A percentile compares a stretch with the other conserved stretches of the same genome.
Evolutionary conservation across 805 yeast genomes (phyloP).

Genomic region (Candida endomychidarum): DNA sequence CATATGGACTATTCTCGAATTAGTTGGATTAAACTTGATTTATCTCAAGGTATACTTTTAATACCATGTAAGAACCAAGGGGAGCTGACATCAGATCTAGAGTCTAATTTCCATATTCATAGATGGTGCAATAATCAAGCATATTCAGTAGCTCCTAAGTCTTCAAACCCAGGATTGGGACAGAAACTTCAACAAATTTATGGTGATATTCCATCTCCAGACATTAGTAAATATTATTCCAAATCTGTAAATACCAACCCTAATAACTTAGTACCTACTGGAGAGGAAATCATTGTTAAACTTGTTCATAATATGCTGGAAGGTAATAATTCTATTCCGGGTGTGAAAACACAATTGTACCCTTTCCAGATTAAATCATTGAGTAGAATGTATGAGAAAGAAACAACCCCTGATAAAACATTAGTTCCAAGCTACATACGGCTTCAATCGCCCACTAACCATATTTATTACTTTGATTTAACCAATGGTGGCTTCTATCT

Average conservation of each 20-base stretch:
- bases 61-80: constrained; percentile 1
- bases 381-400: constrained; percentile 58
- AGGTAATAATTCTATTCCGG: constrained; percentile 23
- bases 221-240: constrained; percentile 17
- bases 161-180: constrained; percentile 7
- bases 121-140: constrained; percentile 28
- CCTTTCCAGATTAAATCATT: constrained; percentile 62
- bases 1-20: constrained; percentile 41
- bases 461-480: constrained; percentile 38
- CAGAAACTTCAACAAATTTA: constrained; percentile 32
- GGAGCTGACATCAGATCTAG: constrained; percentile 4
- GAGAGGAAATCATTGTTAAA: constrained; percentile 20
- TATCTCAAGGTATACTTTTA: constrained; percentile 1
- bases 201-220: constrained; percentile 32
- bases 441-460: constrained; percentile 19
- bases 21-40: constrained; percentile 9
- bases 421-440: constrained; percentile 36
- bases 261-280: constrained; percentile 9
- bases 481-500: constrained; percentile 25
- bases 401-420: constrained; percentile 32
- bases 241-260: constrained; percentile 6
- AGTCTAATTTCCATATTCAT: constrained; percentile 24
- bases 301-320: constrained; percentile 19
- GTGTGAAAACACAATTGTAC: constrained; percentile 52
- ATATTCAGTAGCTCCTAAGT: neutral